phyloP scores from a whole-genome alignment of 164 flowering plant genomes.

The Santalum album region DNA sequence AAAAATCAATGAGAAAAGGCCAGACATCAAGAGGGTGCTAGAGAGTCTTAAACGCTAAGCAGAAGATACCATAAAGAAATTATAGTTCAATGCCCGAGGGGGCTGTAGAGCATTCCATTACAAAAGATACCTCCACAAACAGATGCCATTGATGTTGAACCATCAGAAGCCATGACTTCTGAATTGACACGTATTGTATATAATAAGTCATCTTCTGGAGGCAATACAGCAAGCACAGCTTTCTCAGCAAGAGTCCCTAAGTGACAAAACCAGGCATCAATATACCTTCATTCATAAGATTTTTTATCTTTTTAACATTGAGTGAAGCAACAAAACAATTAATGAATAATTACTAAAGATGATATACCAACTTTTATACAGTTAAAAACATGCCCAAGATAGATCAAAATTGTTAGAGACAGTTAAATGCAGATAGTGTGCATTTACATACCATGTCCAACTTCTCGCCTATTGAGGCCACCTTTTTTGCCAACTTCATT shows the following conservation, averaged over 20 bases:
- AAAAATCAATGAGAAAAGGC: no score
- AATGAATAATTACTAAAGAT: no score
- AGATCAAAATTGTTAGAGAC: no score
- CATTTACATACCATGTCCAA: slow-evolving; percentile 79
- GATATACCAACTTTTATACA: no score
- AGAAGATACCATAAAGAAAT: background rate
- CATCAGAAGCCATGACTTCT: slow-evolving; percentile 99
- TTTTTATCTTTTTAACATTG: no score
- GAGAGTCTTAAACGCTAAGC: background rate
- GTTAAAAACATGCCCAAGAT: no score
- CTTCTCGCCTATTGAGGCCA: slow-evolving; percentile 95
- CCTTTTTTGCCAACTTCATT: slow-evolving; percentile 92
- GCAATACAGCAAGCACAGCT: slow-evolving; percentile 88
- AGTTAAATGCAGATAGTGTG: no score
- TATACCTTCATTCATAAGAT: background rate
- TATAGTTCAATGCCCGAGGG: background rate
- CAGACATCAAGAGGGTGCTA: no score
- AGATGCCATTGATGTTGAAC: slow-evolving; percentile 98
- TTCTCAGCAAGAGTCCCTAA: slow-evolving; percentile 97
- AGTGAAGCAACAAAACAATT: background rate
- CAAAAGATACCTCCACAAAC: slow-evolving; percentile 83
- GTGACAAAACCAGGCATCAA: slow-evolving; percentile 3
- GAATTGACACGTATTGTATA: slow-evolving; percentile 89
- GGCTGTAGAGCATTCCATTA: background rate
- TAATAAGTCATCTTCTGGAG: slow-evolving; percentile 75